Conservation (phyloP, 352 stramenopile genomes). For the Globisporangium radiosum region DNA sequence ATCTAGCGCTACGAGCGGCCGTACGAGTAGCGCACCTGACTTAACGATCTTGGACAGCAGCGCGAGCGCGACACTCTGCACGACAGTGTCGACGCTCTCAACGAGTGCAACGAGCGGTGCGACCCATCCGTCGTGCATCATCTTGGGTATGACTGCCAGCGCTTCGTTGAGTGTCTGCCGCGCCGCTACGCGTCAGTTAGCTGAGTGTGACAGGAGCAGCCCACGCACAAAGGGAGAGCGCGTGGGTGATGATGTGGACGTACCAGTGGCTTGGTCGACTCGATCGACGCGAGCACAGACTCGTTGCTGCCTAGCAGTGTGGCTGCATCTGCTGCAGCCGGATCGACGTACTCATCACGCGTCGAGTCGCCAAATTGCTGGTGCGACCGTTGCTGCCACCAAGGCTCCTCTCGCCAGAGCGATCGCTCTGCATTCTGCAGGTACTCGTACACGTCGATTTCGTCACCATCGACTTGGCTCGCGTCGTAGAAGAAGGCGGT, state of each 20-base stretch:
- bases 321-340: not conserved
- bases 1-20: too few species aligned
- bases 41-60: conserved; percentile 45
- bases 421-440: conserved; percentile 33
- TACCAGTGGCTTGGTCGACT: conserved; percentile 21
- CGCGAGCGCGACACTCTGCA: conserved; percentile 39
- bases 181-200: too few species aligned
- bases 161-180: conserved; percentile 37
- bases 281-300: not conserved
- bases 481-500: conserved; percentile 36
- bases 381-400: conserved; percentile 20
- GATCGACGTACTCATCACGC: not conserved
- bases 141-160: conserved; percentile 32
- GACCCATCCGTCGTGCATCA: conserved; percentile 65
- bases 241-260: not conserved
- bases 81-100: conserved; percentile 38
- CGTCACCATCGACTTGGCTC: conserved; percentile 24
- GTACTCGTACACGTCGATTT: conserved; percentile 36
- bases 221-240: too few species aligned
- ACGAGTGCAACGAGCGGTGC: conserved; percentile 51
- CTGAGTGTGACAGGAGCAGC: too few species aligned
- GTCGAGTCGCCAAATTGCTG: not conserved
- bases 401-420: conserved; percentile 30
- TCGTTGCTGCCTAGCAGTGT: not conserved
- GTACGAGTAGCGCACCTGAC: conserved; percentile 20